These are phyloP conservation scores for Mrakia frigida DNA, from an alignment of 768 basidiomycete genomes.

Conservation along the genomic window DNA sequence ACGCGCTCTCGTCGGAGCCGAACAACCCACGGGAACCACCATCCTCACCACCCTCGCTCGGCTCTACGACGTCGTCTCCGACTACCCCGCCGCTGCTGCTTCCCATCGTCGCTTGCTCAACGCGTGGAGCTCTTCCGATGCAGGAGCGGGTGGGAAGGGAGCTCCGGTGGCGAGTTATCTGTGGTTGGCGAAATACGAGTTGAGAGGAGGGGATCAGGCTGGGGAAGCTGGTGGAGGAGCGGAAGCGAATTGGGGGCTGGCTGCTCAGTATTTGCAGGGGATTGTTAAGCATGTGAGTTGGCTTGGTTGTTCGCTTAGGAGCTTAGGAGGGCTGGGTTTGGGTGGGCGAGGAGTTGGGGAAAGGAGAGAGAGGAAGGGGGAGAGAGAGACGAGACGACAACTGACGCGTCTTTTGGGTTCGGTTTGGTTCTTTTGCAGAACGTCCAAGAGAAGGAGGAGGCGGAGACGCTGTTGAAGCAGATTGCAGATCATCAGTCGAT, in stretches of 20 bases:
- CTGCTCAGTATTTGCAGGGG: constrained; percentile 64
- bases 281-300: constrained; percentile 56
- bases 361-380: neutral
- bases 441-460: constrained; percentile 70
- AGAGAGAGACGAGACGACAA: neutral
- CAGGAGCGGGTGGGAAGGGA: constrained; percentile 42
- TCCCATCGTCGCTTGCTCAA: constrained; percentile 58
- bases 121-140: constrained; percentile 53
- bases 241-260: constrained; percentile 48
- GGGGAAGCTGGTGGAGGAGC: constrained; percentile 5
- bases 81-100: constrained; percentile 48
- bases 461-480: constrained; percentile 58
- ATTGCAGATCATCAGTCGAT: constrained; percentile 26
- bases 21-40: constrained; percentile 36
- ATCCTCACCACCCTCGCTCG: constrained; percentile 42
- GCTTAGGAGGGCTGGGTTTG: neutral
- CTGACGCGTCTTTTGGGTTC: neutral
- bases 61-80: constrained; percentile 37
- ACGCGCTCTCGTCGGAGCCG: constrained; percentile 60
- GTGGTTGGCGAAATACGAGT: constrained; percentile 74
- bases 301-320: too few relatives aligned
- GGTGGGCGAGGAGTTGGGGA: neutral
- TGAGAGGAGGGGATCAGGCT: constrained; percentile 39
- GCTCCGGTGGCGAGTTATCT: constrained; percentile 81
- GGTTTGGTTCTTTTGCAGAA: constrained; percentile 46